Conservation (phyloP, 2,329 filamentous ascomycete species). For the Botryotinia narcissicola region DNA sequence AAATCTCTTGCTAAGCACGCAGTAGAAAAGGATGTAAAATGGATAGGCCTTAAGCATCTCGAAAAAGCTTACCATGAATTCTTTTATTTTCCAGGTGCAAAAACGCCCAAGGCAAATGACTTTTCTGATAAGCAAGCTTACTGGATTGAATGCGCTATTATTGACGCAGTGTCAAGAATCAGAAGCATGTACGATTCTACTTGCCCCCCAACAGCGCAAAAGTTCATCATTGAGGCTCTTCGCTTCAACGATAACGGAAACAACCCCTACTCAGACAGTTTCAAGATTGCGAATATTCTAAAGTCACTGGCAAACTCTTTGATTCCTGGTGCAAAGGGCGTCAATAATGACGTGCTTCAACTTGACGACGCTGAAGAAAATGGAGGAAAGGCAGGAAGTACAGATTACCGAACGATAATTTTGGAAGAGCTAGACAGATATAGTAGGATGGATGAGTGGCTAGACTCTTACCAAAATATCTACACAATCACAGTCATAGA, state of each 20-base stretch:
- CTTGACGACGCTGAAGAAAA: conserved; percentile 45
- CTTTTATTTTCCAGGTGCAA: conserved; percentile 77
- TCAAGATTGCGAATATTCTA: conserved; percentile 83
- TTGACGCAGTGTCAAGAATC: conserved; percentile 74
- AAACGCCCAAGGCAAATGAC: conserved; percentile 84
- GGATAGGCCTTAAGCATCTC: conserved; percentile 80
- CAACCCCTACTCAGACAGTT: conserved; percentile 84
- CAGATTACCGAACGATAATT: conserved; percentile 40
- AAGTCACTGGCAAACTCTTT: conserved; percentile 58
- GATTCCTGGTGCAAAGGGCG: conserved; percentile 44
- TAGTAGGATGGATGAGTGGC: conserved; percentile 67
- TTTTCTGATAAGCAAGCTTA: conserved; percentile 86
- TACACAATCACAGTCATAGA: conserved; percentile 62
- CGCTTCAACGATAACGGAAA: conserved; percentile 93
- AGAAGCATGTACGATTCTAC: conserved; percentile 57
- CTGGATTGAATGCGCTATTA: conserved; percentile 78
- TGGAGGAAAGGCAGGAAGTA: conserved; percentile 43
- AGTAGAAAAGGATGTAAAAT: conserved; percentile 60
- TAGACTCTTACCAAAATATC: conserved; percentile 64
- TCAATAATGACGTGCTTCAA: conserved; percentile 37
- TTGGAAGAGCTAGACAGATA: conserved; percentile 66
- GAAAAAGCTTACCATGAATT: conserved; percentile 83
- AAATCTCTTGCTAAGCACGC: conserved; percentile 75
- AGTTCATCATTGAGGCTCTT: conserved; percentile 84
- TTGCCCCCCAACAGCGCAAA: conserved; percentile 74